These are phyloP conservation scores for Rubia yunnanensis DNA, from an alignment of 257 asterid species.

Conservation along the genomic window DNA sequence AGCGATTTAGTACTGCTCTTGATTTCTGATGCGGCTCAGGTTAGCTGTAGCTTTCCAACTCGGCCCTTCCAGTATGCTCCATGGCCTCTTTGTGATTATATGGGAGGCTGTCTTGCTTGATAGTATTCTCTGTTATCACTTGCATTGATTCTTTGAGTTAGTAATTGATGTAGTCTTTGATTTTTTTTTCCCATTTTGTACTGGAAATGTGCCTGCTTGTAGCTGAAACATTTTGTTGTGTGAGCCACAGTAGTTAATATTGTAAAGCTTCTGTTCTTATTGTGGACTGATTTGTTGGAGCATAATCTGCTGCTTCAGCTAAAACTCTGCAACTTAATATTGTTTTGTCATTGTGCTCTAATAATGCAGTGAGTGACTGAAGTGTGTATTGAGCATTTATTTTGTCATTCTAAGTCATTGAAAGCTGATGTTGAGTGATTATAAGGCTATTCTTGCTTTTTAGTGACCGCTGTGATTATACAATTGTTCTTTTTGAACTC, in stretches of 20 bases:
- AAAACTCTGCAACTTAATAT: too few species aligned
- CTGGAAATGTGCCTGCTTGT: neutral
- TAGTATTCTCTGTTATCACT: neutral
- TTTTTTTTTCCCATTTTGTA: neutral
- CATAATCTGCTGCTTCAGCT: neutral
- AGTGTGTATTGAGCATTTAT: neutral
- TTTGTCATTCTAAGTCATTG: neutral
- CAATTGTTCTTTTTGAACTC: too few species aligned
- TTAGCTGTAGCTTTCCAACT: slow-evolving; percentile 14
- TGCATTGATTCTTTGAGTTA: neutral
- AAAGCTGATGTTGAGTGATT: neutral
- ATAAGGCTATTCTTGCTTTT: neutral
- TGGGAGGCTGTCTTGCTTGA: neutral
- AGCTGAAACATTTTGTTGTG: neutral
- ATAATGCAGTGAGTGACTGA: neutral
- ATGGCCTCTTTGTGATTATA: too few species aligned
- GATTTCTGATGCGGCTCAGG: slow-evolving; percentile 98
- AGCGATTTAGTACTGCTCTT: slow-evolving; percentile 86
- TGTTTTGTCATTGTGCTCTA: neutral
- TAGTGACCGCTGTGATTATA: too few species aligned
- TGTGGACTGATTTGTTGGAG: neutral
- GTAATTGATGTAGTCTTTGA: neutral
- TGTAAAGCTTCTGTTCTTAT: neutral
- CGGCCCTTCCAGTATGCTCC: too few species aligned
- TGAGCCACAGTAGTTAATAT: neutral